These are phyloP conservation scores for Agaricus sinodeliciosus DNA, from an alignment of 768 basidiomycete species.

Conservation along the genomic window DNA sequence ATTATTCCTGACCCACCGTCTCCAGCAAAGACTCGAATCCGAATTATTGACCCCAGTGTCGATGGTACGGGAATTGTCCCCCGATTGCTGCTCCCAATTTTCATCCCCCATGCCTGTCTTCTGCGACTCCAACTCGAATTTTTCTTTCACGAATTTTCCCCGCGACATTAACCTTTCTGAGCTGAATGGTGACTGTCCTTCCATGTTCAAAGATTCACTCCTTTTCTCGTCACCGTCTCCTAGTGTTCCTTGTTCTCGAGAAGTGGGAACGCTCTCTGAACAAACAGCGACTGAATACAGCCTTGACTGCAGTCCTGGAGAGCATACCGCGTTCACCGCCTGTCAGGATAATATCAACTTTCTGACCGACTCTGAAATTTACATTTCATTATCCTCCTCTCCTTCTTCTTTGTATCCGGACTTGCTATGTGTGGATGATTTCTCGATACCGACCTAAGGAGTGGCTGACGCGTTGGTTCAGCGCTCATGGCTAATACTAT, in stretches of 20 bases:
- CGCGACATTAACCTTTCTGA: slow-evolving; percentile 2
- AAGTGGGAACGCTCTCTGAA: neutral
- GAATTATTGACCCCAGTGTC: neutral
- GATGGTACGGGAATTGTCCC: neutral
- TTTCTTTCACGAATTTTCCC: neutral
- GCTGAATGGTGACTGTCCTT: neutral
- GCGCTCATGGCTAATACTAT: too few relatives aligned
- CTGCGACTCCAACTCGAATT: neutral
- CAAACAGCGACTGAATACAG: neutral
- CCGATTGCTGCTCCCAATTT: neutral
- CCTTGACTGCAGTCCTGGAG: neutral
- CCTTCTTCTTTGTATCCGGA: neutral
- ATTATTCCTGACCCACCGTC: neutral
- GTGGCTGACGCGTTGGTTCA: too few relatives aligned
- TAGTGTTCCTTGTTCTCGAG: neutral
- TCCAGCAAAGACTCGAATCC: neutral
- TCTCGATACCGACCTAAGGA: neutral
- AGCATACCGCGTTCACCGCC: neutral
- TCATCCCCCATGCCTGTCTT: neutral
- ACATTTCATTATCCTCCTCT: neutral
- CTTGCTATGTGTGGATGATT: neutral
- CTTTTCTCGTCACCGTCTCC: neutral
- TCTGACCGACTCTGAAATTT: neutral
- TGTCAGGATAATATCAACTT: neutral
- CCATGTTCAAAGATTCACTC: neutral